phyloP scores from a whole-genome alignment of 495 filamentous ascomycete genomes.

The Penicillium angulare region DNA sequence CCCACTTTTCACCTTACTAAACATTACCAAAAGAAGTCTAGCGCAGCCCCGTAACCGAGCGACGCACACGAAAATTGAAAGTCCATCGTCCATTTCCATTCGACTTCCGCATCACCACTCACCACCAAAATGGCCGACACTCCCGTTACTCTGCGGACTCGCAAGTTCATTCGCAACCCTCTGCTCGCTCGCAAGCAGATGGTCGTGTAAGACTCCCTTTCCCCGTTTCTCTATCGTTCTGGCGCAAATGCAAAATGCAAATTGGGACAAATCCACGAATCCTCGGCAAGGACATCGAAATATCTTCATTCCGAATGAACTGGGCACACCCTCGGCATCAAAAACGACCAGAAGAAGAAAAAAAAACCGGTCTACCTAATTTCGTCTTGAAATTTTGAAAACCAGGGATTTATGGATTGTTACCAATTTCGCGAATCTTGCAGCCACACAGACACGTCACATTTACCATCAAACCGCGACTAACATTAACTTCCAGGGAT shows the following conservation, averaged over 20 bases:
- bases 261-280: not conserved
- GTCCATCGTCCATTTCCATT: slow-evolving; percentile 19
- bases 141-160: slow-evolving; percentile 94
- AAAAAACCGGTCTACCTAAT: too few relatives aligned
- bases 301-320: not conserved
- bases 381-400: too few relatives aligned
- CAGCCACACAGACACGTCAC: not conserved
- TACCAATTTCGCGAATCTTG: not conserved
- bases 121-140: slow-evolving; percentile 81
- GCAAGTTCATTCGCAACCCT: slow-evolving; percentile 99
- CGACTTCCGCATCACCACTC: slow-evolving; percentile 32
- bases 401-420: not conserved
- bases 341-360: not conserved
- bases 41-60: slow-evolving; percentile 43
- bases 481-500: slow-evolving; percentile 62
- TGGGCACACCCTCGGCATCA: too few relatives aligned
- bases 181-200: slow-evolving; percentile 99
- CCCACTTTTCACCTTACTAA: not conserved
- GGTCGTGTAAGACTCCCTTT: slow-evolving; percentile 82
- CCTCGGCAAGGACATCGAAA: not conserved
- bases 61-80: slow-evolving; percentile 44
- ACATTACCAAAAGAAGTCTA: slow-evolving; percentile 21
- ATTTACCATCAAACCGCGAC: not conserved
- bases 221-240: slow-evolving; percentile 11
- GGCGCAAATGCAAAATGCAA: slow-evolving; percentile 15